phyloP scores from a whole-genome alignment of 2,329 filamentous ascomycete genomes.

The Aspergillus sp. region DNA sequence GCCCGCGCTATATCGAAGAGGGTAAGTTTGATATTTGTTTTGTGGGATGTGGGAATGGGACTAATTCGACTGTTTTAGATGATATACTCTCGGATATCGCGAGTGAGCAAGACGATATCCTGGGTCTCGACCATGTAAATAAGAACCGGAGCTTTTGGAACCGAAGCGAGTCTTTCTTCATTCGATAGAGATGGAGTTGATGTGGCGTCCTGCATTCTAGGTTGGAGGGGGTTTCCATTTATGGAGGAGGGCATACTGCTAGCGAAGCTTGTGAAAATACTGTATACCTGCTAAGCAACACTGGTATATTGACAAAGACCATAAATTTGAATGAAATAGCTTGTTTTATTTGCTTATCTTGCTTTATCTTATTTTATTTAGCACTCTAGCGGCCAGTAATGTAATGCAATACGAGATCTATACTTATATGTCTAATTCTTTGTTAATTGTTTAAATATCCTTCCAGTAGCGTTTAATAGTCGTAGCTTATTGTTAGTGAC shows the following conservation, averaged over 20 bases:
- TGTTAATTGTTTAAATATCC: too few relatives aligned
- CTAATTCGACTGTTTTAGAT: slow-evolving; percentile 25
- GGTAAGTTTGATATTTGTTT: slow-evolving; percentile 53
- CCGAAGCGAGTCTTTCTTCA: slow-evolving; percentile 61
- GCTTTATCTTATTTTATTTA: too few relatives aligned
- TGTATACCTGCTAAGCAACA: slow-evolving; percentile 1
- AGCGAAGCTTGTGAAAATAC: slow-evolving; percentile 8
- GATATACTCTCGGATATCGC: slow-evolving; percentile 51
- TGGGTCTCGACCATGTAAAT: slow-evolving; percentile 63
- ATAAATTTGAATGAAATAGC: too few relatives aligned
- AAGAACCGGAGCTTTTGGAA: slow-evolving; percentile 56
- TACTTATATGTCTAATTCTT: too few relatives aligned
- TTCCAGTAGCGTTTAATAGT: too few relatives aligned
- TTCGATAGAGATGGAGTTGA: slow-evolving; percentile 41
- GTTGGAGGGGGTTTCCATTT: slow-evolving; percentile 2
- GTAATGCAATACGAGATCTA: too few relatives aligned
- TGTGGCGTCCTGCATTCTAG: not conserved
- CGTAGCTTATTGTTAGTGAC: not conserved
- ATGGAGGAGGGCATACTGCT: not conserved
- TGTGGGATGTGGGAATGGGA: not conserved
- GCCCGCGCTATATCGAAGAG: slow-evolving; percentile 78
- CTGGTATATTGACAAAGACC: too few relatives aligned
- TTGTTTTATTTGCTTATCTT: too few relatives aligned
- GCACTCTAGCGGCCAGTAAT: too few relatives aligned
- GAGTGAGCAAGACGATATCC: slow-evolving; percentile 74